A percentile compares a stretch with the other conserved stretches of the same genome.
These are phyloP conservation scores for Ilex aquifolium DNA, from an alignment of 257 asterid species.

Conservation along the genomic window DNA sequence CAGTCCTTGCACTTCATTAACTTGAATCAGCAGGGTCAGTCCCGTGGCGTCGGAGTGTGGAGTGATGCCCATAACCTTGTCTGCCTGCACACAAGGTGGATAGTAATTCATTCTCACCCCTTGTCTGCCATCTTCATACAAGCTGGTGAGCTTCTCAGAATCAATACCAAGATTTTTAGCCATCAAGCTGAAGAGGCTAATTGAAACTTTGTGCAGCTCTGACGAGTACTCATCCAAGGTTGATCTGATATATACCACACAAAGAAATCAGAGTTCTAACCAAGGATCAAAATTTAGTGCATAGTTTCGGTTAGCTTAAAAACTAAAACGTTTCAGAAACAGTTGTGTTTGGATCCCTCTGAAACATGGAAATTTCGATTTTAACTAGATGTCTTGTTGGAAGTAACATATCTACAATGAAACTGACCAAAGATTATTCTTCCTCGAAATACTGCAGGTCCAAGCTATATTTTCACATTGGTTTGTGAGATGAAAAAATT, in stretches of 20 bases:
- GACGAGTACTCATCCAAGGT: conserved; percentile 26
- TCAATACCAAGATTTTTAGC: conserved; percentile 30
- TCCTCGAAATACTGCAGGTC: too few relatives aligned
- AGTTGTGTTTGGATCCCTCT: background rate
- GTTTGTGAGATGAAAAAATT: too few relatives aligned
- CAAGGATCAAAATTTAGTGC: background rate
- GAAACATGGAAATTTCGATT: too few relatives aligned
- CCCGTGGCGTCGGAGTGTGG: conserved; percentile 37
- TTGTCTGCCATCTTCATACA: conserved; percentile 28
- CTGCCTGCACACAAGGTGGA: conserved; percentile 31
- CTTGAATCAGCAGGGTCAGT: conserved; percentile 23
- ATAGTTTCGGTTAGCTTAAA: background rate
- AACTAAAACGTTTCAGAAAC: background rate
- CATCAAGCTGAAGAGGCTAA: conserved; percentile 17
- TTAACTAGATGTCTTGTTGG: too few relatives aligned
- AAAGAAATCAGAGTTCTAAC: background rate
- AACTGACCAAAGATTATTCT: too few relatives aligned
- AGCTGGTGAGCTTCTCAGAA: conserved; percentile 10
- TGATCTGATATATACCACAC: conserved; percentile 4
- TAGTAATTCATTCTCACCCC: conserved; percentile 39
- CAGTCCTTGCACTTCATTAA: conserved; percentile 26
- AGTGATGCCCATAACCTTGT: conserved; percentile 28
- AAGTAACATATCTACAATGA: too few relatives aligned
- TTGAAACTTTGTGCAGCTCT: conserved; percentile 18
- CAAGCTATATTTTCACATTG: too few relatives aligned